Conservation (phyloP, 208 protist genomes). For the Strigomonas culicis region DNA sequence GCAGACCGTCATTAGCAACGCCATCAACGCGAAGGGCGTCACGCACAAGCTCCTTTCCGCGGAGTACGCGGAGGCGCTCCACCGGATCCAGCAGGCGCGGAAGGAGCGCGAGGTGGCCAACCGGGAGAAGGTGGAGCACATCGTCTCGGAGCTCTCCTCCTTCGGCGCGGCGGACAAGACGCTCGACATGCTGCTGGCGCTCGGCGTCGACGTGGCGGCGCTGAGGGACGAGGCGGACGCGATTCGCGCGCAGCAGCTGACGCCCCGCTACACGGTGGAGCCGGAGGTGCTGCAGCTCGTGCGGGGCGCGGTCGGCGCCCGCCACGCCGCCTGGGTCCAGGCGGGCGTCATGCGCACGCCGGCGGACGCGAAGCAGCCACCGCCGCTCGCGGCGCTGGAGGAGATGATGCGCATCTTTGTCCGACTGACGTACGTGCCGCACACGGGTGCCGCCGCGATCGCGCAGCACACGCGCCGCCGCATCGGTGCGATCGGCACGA, state of each 20-base stretch:
- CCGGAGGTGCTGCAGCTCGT: conserved; percentile 25
- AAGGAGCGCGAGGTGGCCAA: conserved; percentile 23
- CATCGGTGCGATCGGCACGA: conserved; percentile 64
- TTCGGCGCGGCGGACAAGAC: conserved; percentile 47
- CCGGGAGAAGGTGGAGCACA: conserved; percentile 17
- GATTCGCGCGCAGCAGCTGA: conserved; percentile 12
- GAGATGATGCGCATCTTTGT: conserved; percentile 76
- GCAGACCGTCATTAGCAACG: conserved; percentile 50
- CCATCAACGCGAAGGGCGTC: conserved; percentile 45
- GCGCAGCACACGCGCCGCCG: conserved; percentile 75
- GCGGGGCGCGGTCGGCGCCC: conserved; percentile 40
- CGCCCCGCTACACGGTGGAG: conserved; percentile 31
- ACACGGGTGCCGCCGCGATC: conserved; percentile 71
- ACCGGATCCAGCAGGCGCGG: conserved; percentile 34
- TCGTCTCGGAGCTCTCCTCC: conserved; percentile 51
- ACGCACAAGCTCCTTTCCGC: conserved; percentile 39
- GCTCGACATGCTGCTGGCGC: conserved; percentile 37
- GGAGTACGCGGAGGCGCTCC: conserved; percentile 45
- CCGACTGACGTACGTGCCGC: conserved; percentile 76
- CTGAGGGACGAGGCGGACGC: conserved; percentile 32
- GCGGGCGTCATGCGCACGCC: conserved; percentile 45
- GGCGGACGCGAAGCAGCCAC: not conserved
- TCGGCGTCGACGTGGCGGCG: conserved; percentile 38
- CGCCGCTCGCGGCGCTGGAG: conserved; percentile 22
- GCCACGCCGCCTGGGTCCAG: conserved; percentile 73